Evolutionary conservation across 2,329 filamentous ascomycete genomes (phyloP), one percentile per base, ranked within the genome.

Genomic region (Chaetomiaceae sp.): DNA sequence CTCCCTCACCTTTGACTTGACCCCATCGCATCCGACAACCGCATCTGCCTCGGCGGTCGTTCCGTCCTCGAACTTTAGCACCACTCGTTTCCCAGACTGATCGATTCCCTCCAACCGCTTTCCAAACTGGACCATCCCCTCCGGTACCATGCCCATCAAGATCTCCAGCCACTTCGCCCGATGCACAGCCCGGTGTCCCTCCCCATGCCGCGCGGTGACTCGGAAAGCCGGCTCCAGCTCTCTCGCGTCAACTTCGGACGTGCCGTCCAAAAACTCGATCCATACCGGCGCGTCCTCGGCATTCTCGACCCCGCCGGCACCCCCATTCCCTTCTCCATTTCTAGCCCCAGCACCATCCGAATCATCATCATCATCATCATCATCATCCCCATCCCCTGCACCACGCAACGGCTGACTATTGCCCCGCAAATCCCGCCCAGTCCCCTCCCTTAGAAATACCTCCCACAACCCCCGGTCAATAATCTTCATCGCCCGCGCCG

Each of bases 1-100:
- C 23, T 75, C 66, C 14, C 83, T 69, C 2, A 77, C 75, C 25
- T 72, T 70, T 2, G 75, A 79, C 64, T 84, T 83, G 61, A 85
- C 80, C 0, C 82, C 82, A 64, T 85, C 82, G 59, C 79, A 82
- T 1, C 79, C 80, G 36, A 84, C 66, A 0, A 81, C 61, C 7
- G 62, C 64, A 43, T 67, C 66, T 5, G 65, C 66, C 49, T 61
- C 58, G 3, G 62, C 65, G 16, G 55, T 57, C 0, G 58, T 65
- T 5, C 64, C 64, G 29, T 67, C 65, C n/a, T 30, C 46, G 51
- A 67, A 66, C 42, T 40, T 47, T 27, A 64, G 32, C 23, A 52
- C 30, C 38, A 61, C 37, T 33, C 54, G 53, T 1, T 51, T 33
- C 30, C 57, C 30, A 18, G 51, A 51, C 2, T 52, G 30, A 6